Evolutionary conservation across 768 basidiomycete species (phyloP), one percentile per base, ranked within the genome.

Genomic region (Serpula lacrymans): DNA sequence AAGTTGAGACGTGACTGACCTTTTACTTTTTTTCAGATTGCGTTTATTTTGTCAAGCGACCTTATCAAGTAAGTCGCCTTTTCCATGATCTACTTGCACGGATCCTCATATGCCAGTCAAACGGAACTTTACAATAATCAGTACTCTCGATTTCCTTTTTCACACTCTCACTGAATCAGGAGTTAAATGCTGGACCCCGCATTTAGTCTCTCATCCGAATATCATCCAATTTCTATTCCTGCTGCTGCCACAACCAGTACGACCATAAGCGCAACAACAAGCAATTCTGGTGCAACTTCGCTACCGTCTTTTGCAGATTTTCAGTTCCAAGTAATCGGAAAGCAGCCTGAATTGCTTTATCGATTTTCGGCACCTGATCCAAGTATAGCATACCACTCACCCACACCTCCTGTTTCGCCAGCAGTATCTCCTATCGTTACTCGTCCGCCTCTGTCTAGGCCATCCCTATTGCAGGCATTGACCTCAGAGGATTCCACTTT

Each of bases 271-370:
- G n/a, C n/a, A n/a, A n/a, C n/a, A n/a, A n/a, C n/a, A n/a, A n/a
- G n/a, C n/a, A n/a, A n/a, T n/a, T n/a, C n/a, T n/a, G n/a, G n/a
- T n/a, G n/a, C n/a, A n/a, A n/a, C n/a, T n/a, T n/a, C n/a, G n/a
- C n/a, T n/a, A n/a, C n/a, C n/a, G n/a, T n/a, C n/a, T n/a, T 69
- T 77, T 41, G 47, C 66, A n/a, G 53, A 62, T 39, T 68, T 81
- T 52, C 64, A 61, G 20, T 83, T 82, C 53, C 56, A 48, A 9
- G 69, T 58, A 4, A 83, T 84, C 28, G 80, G 80, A 21, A 70
- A 75, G 50, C 58, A 63, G 43, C 78, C 80, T 0, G 59, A 64
- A 11, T 60, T 83, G 14, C 64, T 82, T 20, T 69, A 65, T 45
- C 75, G 81, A 17, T 62, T 82, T 25, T 67, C 72, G 23, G 53